These are phyloP conservation scores for Nicotiana attenuata DNA, from an alignment of 257 asterid genomes.

Conservation along the genomic window DNA sequence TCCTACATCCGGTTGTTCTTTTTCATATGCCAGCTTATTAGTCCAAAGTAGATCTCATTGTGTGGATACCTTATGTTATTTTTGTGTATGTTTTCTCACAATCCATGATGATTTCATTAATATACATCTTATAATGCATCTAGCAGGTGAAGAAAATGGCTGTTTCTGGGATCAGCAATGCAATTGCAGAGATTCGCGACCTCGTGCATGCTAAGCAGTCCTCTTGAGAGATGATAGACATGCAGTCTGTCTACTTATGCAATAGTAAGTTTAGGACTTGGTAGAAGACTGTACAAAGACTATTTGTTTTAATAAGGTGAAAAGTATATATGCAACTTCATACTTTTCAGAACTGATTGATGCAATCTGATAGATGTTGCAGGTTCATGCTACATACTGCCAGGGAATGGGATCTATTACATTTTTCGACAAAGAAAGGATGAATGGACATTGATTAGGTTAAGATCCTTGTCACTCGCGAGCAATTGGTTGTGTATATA, in stretches of 20 bases:
- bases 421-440: neutral
- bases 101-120: neutral
- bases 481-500: neutral
- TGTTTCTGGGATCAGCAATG: constrained; percentile 54
- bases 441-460: neutral
- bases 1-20: neutral
- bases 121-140: constrained; percentile 11
- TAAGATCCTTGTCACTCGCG: neutral
- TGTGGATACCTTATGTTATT: neutral
- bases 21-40: neutral
- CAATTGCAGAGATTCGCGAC: constrained; percentile 54
- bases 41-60: neutral
- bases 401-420: neutral
- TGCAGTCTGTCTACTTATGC: neutral
- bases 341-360: neutral
- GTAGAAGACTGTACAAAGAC: neutral
- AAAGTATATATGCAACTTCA: too few species aligned
- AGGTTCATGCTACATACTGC: neutral
- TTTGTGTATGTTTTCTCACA: neutral
- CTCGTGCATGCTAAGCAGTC: neutral
- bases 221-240: neutral
- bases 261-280: neutral
- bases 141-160: constrained; percentile 85
- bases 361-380: neutral
- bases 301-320: too few species aligned